Evolutionary conservation across 2,329 filamentous ascomycete species (phyloP).

Genomic region (Metarhizium robertsii): DNA sequence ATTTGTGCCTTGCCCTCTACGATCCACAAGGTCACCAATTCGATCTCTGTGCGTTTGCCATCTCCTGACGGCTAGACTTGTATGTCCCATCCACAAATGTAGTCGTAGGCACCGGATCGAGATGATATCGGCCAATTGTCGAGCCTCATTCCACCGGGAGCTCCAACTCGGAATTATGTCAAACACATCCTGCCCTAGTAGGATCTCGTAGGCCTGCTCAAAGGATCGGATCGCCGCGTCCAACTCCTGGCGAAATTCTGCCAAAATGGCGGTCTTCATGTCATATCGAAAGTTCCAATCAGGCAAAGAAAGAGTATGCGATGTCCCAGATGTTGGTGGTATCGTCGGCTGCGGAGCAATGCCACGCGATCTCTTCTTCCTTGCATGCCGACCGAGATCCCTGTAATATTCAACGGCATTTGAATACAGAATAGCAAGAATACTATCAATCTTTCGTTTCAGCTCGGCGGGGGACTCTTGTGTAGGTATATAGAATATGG

Average conservation of each 20-base stretch:
- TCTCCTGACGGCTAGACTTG: conserved; percentile 67
- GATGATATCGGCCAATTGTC: conserved; percentile 74
- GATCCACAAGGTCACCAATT: conserved; percentile 68
- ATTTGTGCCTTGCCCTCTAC: conserved; percentile 72
- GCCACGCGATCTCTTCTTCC: conserved; percentile 77
- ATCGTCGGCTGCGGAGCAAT: conserved; percentile 71
- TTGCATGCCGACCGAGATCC: conserved; percentile 83
- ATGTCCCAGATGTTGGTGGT: conserved; percentile 74
- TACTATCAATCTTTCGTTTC: conserved; percentile 61
- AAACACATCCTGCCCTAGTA: conserved; percentile 76
- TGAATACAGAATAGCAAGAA: conserved; percentile 64
- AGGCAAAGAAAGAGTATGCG: conserved; percentile 71
- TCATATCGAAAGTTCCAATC: conserved; percentile 95
- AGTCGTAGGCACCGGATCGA: conserved; percentile 76
- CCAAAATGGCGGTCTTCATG: conserved; percentile 83
- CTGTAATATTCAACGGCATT: conserved; percentile 82
- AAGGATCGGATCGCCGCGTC: conserved; percentile 80
- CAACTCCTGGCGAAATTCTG: conserved; percentile 89
- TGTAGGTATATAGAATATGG: conserved; percentile 75
- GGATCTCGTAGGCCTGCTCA: conserved; percentile 73
- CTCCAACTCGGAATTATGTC: conserved; percentile 87
- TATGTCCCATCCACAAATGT: conserved; percentile 68
- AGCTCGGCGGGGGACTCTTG: conserved; percentile 63
- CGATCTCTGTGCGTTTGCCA: conserved; percentile 73
- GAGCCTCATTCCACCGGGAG: conserved; percentile 83